A percentile compares a stretch with the other conserved stretches of the same genome.
phyloP scores from a whole-genome alignment of 2,329 filamentous ascomycete species.

The Claviceps paspali region DNA sequence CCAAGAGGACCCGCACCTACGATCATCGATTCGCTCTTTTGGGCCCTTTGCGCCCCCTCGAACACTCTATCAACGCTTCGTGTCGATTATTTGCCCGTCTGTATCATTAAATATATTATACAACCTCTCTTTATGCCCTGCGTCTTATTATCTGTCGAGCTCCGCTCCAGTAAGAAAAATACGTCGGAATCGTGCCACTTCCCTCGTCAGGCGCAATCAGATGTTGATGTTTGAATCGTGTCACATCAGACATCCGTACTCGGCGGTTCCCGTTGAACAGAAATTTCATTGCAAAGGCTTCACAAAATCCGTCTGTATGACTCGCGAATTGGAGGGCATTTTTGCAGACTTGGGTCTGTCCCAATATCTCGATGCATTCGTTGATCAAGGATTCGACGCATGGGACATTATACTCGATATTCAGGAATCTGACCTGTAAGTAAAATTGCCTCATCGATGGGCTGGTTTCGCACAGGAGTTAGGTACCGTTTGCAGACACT shows the following conservation, averaged over 20 bases:
- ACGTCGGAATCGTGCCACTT: too few species aligned
- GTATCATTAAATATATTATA: too few species aligned
- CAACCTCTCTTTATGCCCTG: neutral
- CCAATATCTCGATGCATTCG: conserved; percentile 59
- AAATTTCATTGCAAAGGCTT: neutral
- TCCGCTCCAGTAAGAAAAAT: neutral
- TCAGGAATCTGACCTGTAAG: conserved; percentile 68
- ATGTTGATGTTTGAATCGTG: conserved; percentile 6
- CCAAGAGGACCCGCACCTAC: neutral
- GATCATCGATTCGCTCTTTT: too few species aligned
- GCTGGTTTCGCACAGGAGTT: too few species aligned
- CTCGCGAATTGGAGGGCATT: conserved; percentile 45
- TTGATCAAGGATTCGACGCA: conserved; percentile 69
- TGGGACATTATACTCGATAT: conserved; percentile 78
- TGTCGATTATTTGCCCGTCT: neutral
- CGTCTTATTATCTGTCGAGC: neutral
- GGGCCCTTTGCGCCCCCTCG: neutral
- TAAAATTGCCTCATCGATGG: too few species aligned
- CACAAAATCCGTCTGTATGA: conserved; percentile 21
- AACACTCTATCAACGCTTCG: neutral
- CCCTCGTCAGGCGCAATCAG: conserved; percentile 1
- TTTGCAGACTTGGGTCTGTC: conserved; percentile 63
- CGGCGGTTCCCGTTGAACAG: neutral
- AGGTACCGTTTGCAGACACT: too few species aligned
- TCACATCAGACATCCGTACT: neutral